Base-by-base conservation (phyloP, 805 yeast genomes). In the Zygoascus flipseniorum region DNA sequence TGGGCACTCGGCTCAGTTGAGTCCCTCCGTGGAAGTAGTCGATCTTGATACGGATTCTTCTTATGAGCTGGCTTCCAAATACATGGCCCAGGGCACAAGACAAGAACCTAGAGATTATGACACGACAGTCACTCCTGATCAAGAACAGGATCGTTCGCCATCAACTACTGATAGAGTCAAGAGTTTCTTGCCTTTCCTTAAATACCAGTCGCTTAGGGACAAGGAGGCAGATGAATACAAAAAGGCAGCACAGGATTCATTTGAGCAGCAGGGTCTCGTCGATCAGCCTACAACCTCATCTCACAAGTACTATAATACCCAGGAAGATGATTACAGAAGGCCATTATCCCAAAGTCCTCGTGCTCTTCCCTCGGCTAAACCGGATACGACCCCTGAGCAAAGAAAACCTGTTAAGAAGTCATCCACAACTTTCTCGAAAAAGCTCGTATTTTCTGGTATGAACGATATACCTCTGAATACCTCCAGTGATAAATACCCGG, bases 391-490 rank as follows among this genome's bases (percentile, higher is more conserved):
- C 20, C 44, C 44, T 14, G 26, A 19, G 13, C 44, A 18, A 4
- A 4, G 44, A 32, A 19, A n/a, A 8, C 41, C 41, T 6, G 41
- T 31, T 11, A 46, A 32, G 26, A 54, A 50, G 46, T 51, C 59
- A 10, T 57, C 62, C 10, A 53, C 52, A 51, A 57, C 57, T 19
- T 57, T 58, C 32, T 54, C 58, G 50, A 59, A 59, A 48, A 53
- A 57, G 48, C 47, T 58, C 8, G 55, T 55, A 31, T 59, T 59
- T 31, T 47, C 52, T 39, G 48, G 37, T 14, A 43, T 41, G 31
- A 50, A 50, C 19, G 49, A 46, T 10, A 28, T 20, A 2, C 46
- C 43, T 8, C 5, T 13, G 14, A 32, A 31, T n/a, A 18, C n/a
- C 10, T 32, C 50, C 26, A 31, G 26, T 31, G 26, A 23, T 16